phyloP scores from a whole-genome alignment of 108 stramenopile genomes.

The Poteriospumella lacustris region DNA sequence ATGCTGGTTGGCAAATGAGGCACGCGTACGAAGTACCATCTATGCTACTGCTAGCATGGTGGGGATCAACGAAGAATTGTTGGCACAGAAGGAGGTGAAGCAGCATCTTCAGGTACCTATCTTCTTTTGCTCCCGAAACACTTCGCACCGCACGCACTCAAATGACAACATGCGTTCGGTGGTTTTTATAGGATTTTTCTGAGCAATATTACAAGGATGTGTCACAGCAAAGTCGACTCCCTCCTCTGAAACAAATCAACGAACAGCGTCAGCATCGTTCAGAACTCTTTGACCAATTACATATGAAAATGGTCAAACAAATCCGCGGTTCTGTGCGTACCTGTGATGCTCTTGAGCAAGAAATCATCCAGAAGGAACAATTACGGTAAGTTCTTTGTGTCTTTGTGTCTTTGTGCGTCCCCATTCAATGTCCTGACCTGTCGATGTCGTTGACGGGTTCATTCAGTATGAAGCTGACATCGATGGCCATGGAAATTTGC shows the following conservation, averaged over 20 bases:
- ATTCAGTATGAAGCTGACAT: no score
- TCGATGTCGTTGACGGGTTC: no score
- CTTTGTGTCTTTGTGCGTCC: no score
- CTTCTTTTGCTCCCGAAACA: no score
- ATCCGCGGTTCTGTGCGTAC: not conserved
- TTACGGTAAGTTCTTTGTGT: no score
- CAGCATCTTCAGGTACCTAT: not conserved
- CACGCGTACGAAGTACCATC: not conserved
- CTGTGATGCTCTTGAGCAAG: not conserved
- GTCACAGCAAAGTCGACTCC: not conserved
- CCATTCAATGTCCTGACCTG: no score
- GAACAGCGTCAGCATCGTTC: not conserved
- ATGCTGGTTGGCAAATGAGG: not conserved
- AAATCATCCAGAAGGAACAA: no score
- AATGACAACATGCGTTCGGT: no score
- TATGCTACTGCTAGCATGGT: not conserved
- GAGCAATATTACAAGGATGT: not conserved
- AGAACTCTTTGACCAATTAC: not conserved
- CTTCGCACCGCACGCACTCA: no score
- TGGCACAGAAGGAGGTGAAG: not conserved
- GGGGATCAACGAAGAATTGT: not conserved
- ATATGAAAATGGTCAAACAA: not conserved
- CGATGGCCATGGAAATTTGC: no score
- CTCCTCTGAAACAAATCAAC: not conserved
- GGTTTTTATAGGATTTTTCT: no score